A percentile compares a stretch with the other conserved stretches of the same genome.
Conservation (phyloP, 1,139 yeast species). For the Nakaseomyces glabratus region DNA sequence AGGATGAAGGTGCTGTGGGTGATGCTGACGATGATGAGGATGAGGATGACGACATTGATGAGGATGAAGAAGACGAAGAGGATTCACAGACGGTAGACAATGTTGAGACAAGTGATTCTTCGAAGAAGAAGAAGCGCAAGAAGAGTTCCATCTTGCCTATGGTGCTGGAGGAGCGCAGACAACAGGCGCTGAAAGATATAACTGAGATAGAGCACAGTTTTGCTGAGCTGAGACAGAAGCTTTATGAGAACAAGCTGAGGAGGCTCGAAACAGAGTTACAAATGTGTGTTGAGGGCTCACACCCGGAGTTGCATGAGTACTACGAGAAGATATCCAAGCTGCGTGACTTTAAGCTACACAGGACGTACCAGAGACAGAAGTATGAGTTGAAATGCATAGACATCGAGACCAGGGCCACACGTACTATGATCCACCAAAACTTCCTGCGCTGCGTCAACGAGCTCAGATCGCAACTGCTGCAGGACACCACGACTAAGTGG, state of each 20-base stretch:
- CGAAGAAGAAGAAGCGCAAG: slow-evolving; percentile 17
- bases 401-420: slow-evolving; percentile 67
- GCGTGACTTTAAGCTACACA: slow-evolving; percentile 57
- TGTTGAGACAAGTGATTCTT: not conserved
- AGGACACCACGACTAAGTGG: slow-evolving; percentile 79
- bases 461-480: slow-evolving; percentile 53
- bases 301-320: slow-evolving; percentile 65
- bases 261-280: slow-evolving; percentile 75
- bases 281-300: slow-evolving; percentile 82
- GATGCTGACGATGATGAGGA: slow-evolving; percentile 12
- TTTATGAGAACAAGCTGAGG: slow-evolving; percentile 64
- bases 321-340: slow-evolving; percentile 65
- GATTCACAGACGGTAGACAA: slow-evolving; percentile 13
- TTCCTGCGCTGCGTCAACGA: slow-evolving; percentile 64
- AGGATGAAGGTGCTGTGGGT: slow-evolving; percentile 15
- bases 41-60: slow-evolving; percentile 11
- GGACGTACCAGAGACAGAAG: slow-evolving; percentile 59
- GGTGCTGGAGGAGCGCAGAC: slow-evolving; percentile 36
- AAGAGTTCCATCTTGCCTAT: slow-evolving; percentile 23
- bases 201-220: slow-evolving; percentile 76
- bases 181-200: slow-evolving; percentile 43
- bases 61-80: slow-evolving; percentile 16
- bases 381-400: slow-evolving; percentile 71
- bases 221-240: slow-evolving; percentile 72
- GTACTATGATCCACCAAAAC: slow-evolving; percentile 81